Conservation (phyloP, 805 yeast genomes). For the Kockiozyma suomiensis region DNA sequence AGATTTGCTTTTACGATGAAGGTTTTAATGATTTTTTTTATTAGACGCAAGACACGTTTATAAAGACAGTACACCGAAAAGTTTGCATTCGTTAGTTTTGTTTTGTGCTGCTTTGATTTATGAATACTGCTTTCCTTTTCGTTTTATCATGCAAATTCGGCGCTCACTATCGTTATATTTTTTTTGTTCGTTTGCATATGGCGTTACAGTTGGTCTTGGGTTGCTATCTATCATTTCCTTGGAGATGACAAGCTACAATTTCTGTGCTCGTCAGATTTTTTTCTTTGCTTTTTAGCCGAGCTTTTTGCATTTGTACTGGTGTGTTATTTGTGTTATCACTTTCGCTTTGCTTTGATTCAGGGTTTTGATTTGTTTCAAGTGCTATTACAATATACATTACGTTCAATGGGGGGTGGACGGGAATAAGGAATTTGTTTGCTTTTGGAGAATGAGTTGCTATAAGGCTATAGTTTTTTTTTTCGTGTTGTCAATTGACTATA, state of each 20-base stretch:
- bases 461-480: not conserved
- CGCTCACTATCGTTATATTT: slow-evolving; percentile 3
- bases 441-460: not conserved
- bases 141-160: slow-evolving; percentile 7
- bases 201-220: slow-evolving; percentile 2
- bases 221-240: not conserved
- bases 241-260: not conserved
- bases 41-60: not conserved
- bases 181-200: slow-evolving; percentile 2
- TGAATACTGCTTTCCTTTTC: not conserved
- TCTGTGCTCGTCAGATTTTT: not conserved
- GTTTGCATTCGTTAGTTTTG: not conserved
- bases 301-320: not conserved
- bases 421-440: not conserved
- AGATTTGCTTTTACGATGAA: slow-evolving; percentile 17
- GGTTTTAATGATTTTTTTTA: not conserved
- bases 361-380: not conserved
- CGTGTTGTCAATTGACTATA: not conserved
- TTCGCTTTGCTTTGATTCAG: not conserved
- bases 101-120: not conserved
- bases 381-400: not conserved
- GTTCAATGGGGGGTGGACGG: not conserved
- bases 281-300: not conserved
- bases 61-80: not conserved
- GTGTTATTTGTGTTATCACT: not conserved